Base-by-base conservation (phyloP, 2,329 filamentous ascomycete genomes). In the Ceratocystis destructans region DNA sequence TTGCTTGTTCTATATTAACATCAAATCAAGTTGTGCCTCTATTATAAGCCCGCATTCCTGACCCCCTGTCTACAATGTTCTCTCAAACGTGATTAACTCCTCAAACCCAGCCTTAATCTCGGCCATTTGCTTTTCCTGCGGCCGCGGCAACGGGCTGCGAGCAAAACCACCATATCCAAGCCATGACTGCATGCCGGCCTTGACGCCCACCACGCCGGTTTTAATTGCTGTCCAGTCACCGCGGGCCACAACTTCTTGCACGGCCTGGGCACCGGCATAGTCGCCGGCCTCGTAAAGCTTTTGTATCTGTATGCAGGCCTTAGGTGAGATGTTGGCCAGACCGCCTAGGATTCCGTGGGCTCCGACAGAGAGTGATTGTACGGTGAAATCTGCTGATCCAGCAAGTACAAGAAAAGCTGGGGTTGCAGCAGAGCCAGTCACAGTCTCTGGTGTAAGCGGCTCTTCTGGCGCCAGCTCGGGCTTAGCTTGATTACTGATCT, bases 181-280 rank as follows among this genome's bases (percentile, higher is more conserved):
- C 70, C 77, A 78, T 68, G 75, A 72, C 28, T 74, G 75, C 71
- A 80, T 71, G 5, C 77, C 77, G 41, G 76, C 76, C 73, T 80
- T 80, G 67, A 80, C 78, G 41, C 78, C 78, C 3, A 78, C 77
- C 69, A 80, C 79, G 3, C 78, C 78, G n/a, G 76, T 78, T 71
- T 75, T 74, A 69, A 79, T 80, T 65, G 77, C 77, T 55, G 76
- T 69, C 77, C 82, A 76, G 73, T 79, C 74, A 66, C 77, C 72
- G 71, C 75, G 72, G 71, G 82, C 75, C 68, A 82, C 71, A 70
- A 76, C 69, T 65, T 74, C 74, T 69, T 78, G 76, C 68, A 78
- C 69, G 37, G 72, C 69, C 37, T 74, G 71, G 22, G 76, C 76
- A 66, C 75, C 73, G 64, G 70, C 69, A 64, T 76, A 70, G 66